A percentile compares a stretch with the other conserved stretches of the same genome.
Conservation (phyloP, 2,329 filamentous ascomycete species). For the Neofusicoccum sp. region DNA sequence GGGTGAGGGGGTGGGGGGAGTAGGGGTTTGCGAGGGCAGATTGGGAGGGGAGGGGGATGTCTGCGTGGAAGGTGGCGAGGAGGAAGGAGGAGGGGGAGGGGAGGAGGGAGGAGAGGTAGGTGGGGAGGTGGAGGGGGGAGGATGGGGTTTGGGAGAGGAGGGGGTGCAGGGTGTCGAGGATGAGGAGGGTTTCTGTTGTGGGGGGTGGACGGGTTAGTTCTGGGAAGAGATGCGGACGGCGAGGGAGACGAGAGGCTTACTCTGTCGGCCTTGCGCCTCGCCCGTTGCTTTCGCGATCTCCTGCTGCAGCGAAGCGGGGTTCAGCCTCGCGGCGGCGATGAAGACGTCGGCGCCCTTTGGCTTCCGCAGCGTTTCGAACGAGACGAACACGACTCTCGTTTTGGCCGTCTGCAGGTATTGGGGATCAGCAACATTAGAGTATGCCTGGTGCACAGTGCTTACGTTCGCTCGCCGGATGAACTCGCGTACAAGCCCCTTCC, state of each 20-base stretch:
- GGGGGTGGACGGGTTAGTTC: background rate
- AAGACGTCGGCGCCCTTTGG: conserved; percentile 66
- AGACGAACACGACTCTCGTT: conserved; percentile 70
- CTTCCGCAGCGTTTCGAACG: conserved; percentile 70
- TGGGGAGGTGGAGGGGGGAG: conserved; percentile 53
- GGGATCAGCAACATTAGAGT: background rate
- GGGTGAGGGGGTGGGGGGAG: conserved; percentile 58
- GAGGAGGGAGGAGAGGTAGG: conserved; percentile 69
- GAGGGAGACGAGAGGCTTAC: background rate
- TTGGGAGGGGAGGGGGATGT: conserved; percentile 67
- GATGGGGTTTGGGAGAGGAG: conserved; percentile 56
- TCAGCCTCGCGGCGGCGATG: conserved; percentile 62
- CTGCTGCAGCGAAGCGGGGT: conserved; percentile 54
- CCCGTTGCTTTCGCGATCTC: conserved; percentile 52
- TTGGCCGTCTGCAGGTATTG: conserved; percentile 39
- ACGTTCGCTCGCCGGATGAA: conserved; percentile 75
- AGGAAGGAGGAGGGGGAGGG: conserved; percentile 68
- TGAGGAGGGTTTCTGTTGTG: conserved; percentile 65
- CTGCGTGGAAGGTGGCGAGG: conserved; percentile 77
- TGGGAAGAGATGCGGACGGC: background rate
- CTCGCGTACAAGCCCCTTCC: conserved; percentile 66
- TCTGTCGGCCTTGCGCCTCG: background rate
- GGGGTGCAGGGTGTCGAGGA: conserved; percentile 77
- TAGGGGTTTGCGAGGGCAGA: conserved; percentile 25
- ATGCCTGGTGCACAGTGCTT: conserved; percentile 22